phyloP scores from a whole-genome alignment of 139 green algal genomes.

The Pleodorina starrii region DNA sequence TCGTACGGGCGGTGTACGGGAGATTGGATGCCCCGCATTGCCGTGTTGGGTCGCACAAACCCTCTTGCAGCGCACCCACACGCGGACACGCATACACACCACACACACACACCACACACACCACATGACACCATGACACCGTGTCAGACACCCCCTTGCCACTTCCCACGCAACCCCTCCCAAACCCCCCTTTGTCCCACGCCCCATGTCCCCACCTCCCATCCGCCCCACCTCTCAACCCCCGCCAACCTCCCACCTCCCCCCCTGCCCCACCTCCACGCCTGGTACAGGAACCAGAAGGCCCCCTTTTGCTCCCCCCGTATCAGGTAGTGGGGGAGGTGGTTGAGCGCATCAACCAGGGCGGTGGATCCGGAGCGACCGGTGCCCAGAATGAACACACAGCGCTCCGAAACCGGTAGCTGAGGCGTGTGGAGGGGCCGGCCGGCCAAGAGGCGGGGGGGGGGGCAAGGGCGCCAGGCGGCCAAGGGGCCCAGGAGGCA shows the following conservation, averaged over 20 bases:
- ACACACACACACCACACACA: too few species aligned
- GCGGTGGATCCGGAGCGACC: conserved; percentile 23
- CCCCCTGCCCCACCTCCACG: not conserved
- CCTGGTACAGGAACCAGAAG: conserved; percentile 14
- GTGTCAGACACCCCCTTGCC: too few species aligned
- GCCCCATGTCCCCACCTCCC: not conserved
- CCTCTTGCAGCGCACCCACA: too few species aligned
- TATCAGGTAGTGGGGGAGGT: conserved; percentile 34
- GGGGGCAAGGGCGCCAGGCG: too few species aligned
- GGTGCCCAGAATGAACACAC: conserved; percentile 32
- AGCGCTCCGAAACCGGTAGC: not conserved
- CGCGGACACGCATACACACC: too few species aligned
- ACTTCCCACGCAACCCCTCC: not conserved
- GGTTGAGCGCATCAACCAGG: conserved; percentile 35
- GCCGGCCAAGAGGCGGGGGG: too few species aligned
- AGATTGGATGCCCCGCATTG: too few species aligned
- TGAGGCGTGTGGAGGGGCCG: too few species aligned
- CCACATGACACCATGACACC: too few species aligned
- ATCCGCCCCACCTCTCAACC: not conserved
- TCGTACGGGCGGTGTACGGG: too few species aligned
- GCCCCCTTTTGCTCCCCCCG: conserved; percentile 31
- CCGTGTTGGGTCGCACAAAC: too few species aligned
- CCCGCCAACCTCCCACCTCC: not conserved
- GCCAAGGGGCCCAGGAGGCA: too few species aligned
- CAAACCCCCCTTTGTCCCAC: not conserved